These are phyloP conservation scores for Ormosia emarginata DNA, from an alignment of 306 rosid genomes.

Conservation along the genomic window DNA sequence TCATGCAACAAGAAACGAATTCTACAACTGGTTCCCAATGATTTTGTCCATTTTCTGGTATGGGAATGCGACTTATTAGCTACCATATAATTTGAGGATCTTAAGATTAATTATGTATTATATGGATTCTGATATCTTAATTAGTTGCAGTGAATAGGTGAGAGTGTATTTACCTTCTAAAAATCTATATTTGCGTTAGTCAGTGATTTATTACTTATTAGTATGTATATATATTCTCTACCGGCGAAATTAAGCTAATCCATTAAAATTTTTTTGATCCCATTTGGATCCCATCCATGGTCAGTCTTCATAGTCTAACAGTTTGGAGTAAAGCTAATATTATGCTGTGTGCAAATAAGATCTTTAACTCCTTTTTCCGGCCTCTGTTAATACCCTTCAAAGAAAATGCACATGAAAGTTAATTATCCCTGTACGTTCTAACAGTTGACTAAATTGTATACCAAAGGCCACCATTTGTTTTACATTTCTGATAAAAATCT, in stretches of 20 bases:
- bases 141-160: background rate
- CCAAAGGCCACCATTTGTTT: background rate
- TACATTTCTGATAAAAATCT: background rate
- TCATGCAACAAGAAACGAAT: background rate
- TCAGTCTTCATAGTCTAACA: no score
- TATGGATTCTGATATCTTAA: no score
- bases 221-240: background rate
- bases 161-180: background rate
- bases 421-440: background rate
- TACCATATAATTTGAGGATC: background rate
- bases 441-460: background rate
- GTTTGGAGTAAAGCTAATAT: no score
- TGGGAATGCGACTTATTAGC: slow-evolving; percentile 14
- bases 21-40: background rate
- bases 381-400: no score
- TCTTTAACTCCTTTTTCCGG: no score
- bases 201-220: background rate
- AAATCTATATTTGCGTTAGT: background rate
- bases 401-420: no score
- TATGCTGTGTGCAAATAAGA: no score
- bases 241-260: no score
- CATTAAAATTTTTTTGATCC: no score
- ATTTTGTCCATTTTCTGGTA: background rate
- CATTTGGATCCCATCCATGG: no score
- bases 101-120: no score